These are phyloP conservation scores for Neurospora sp. DNA, from an alignment of 2,329 filamentous ascomycete species.

Conservation along the genomic window DNA sequence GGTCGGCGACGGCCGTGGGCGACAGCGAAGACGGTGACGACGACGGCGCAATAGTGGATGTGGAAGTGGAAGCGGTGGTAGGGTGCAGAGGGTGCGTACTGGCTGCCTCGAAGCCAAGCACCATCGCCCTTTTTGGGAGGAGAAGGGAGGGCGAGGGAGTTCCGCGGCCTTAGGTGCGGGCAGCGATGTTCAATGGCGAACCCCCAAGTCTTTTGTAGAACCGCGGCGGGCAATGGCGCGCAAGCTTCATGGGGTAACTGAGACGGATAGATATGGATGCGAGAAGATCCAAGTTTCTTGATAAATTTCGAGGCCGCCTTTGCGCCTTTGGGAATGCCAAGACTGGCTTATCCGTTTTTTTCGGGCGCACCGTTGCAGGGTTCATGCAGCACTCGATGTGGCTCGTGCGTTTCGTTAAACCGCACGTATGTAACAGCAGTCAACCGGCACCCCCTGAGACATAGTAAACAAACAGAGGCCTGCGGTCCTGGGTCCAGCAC, in stretches of 20 bases:
- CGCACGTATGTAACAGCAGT: background rate
- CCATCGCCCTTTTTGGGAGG: conserved; percentile 14
- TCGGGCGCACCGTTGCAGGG: background rate
- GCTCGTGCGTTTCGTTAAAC: background rate
- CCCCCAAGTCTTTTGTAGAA: conserved; percentile 6
- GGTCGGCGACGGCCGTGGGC: conserved; percentile 9
- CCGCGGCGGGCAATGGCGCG: conserved; percentile 6
- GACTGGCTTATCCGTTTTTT: conserved; percentile 1
- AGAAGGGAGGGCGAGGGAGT: conserved; percentile 4
- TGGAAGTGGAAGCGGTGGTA: background rate
- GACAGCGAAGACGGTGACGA: conserved; percentile 7
- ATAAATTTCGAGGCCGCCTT: conserved; percentile 7
- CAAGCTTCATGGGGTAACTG: background rate
- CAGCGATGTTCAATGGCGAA: conserved; percentile 7
- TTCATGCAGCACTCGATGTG: background rate
- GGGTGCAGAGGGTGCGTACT: conserved; percentile 6
- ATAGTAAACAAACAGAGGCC: background rate
- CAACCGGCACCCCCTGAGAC: background rate
- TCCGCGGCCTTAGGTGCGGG: conserved; percentile 14
- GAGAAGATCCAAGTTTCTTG: conserved; percentile 1
- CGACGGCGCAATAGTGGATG: conserved; percentile 8
- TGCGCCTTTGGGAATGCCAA: background rate
- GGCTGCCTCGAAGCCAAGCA: conserved; percentile 16
- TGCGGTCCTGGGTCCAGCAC: background rate
- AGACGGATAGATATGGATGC: background rate